phyloP scores from a whole-genome alignment of 1,284 basidiomycete genomes.

The Ceratobasidium sp. region DNA sequence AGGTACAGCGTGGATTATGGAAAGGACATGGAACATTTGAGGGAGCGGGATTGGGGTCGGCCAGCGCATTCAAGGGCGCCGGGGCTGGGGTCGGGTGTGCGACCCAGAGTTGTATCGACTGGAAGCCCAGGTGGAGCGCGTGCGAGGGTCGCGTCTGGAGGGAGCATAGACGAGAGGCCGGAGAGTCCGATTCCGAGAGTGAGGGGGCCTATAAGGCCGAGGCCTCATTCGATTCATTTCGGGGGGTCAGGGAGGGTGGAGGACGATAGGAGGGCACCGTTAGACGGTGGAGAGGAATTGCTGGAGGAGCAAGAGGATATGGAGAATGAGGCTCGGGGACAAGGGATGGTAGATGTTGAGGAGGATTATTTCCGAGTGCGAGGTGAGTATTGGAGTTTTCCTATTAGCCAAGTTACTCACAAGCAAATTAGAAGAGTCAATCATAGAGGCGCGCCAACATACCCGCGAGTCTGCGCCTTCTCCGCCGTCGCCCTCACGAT shows the following conservation, averaged over 20 bases:
- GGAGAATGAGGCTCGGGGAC: conserved; percentile 3
- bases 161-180: conserved; percentile 49
- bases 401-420: too few relatives aligned
- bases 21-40: conserved; percentile 12
- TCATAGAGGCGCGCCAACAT: background rate
- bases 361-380: conserved; percentile 18
- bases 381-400: background rate
- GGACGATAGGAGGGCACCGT: background rate
- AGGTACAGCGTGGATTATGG: background rate
- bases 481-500: conserved; percentile 34
- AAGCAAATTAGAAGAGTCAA: too few relatives aligned
- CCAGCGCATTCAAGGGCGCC: conserved; percentile 21
- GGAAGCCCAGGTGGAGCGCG: conserved; percentile 21
- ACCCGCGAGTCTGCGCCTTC: background rate
- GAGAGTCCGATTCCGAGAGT: conserved; percentile 65
- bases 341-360: conserved; percentile 2
- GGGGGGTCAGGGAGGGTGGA: background rate
- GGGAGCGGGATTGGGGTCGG: conserved; percentile 41
- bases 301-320: conserved; percentile 18
- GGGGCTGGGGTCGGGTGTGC: conserved; percentile 1
- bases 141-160: conserved; percentile 16
- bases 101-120: conserved; percentile 7
- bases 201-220: conserved; percentile 61
- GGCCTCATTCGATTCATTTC: conserved; percentile 39
- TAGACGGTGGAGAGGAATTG: conserved; percentile 29